Evolutionary conservation across 2,329 filamentous ascomycete genomes (phyloP).

Genomic region (Metarhizium brunneum): DNA sequence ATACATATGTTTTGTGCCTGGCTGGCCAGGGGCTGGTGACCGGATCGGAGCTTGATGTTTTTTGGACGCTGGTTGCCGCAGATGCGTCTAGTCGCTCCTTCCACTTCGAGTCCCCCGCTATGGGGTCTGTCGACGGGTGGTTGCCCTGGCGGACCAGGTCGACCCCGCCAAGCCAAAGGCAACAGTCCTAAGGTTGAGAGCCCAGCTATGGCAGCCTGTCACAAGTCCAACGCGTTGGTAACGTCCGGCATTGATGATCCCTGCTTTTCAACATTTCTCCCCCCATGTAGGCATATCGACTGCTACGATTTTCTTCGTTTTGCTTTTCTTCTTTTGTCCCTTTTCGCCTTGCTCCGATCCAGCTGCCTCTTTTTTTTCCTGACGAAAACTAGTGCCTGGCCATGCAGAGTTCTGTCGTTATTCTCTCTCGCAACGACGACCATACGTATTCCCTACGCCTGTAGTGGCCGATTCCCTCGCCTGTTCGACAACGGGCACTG

Average conservation of each 20-base stretch:
- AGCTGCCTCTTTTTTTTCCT: not conserved
- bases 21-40: too few species aligned
- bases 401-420: not conserved
- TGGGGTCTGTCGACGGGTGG: not conserved
- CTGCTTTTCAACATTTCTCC: not conserved
- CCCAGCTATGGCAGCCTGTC: not conserved
- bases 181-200: not conserved
- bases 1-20: too few species aligned
- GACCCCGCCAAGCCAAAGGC: not conserved
- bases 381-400: not conserved
- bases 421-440: not conserved
- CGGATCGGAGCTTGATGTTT: too few species aligned
- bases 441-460: not conserved
- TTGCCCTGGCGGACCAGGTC: not conserved
- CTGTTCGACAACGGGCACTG: not conserved
- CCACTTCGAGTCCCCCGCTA: not conserved
- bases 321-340: not conserved
- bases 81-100: not conserved
- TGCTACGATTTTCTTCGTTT: not conserved
- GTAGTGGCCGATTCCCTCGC: not conserved
- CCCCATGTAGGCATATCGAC: not conserved
- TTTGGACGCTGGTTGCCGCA: too few species aligned
- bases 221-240: not conserved
- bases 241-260: conserved; percentile 6
- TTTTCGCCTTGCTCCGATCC: not conserved